These are phyloP conservation scores for Agaricus sinodeliciosus DNA, from an alignment of 768 basidiomycete genomes.

Conservation along the genomic window DNA sequence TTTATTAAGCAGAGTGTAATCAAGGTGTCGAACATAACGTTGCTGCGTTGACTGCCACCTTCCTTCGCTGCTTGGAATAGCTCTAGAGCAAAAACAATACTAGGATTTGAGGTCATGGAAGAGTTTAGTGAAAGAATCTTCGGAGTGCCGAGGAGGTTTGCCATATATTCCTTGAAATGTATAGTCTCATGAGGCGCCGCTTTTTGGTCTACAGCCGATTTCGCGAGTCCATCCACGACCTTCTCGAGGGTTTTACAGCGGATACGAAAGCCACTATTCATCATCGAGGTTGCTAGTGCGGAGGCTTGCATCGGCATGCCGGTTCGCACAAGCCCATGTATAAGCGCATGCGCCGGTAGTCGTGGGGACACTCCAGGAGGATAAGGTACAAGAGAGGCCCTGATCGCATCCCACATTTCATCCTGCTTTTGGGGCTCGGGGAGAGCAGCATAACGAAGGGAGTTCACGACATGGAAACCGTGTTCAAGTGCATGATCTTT, in stretches of 20 bases:
- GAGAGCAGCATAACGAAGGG: constrained; percentile 38
- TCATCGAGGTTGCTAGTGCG: constrained; percentile 42
- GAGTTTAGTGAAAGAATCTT: constrained; percentile 24
- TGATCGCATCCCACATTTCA: constrained; percentile 7
- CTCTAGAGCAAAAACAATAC: constrained; percentile 43
- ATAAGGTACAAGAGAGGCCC: constrained; percentile 26
- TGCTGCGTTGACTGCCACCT: constrained; percentile 47
- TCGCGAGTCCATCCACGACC: constrained; percentile 26
- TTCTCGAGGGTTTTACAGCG: constrained; percentile 43
- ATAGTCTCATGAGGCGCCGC: constrained; percentile 15
- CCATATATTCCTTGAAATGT: constrained; percentile 14
- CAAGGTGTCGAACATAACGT: constrained; percentile 54
- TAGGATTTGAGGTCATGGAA: constrained; percentile 28
- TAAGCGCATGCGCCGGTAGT: constrained; percentile 53
- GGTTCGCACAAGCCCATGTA: constrained; percentile 57
- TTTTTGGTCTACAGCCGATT: constrained; percentile 11
- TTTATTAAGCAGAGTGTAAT: constrained; percentile 64
- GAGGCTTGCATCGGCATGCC: constrained; percentile 43
- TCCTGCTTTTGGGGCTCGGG: constrained; percentile 11
- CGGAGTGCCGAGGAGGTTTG: constrained; percentile 5
- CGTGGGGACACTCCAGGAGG: constrained; percentile 47
- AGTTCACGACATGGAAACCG: constrained; percentile 53
- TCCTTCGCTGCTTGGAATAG: constrained; percentile 49
- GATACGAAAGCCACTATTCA: constrained; percentile 45
- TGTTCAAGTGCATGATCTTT: constrained; percentile 36